Conservation (phyloP, 2,329 filamentous ascomycete genomes). For the Claviceps sp. region DNA sequence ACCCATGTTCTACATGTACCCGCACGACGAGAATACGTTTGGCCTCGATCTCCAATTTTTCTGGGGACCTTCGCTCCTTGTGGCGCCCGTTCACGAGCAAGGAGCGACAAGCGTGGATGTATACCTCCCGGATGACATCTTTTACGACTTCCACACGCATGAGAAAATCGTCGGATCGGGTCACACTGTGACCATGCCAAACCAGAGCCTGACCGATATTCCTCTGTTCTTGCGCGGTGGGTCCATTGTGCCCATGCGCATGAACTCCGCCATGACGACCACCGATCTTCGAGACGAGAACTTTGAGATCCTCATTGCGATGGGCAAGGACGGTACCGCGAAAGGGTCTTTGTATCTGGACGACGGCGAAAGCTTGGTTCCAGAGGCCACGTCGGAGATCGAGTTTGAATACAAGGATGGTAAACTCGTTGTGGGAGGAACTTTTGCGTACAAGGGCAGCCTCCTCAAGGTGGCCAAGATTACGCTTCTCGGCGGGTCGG, state of each 20-base stretch:
- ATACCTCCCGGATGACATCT: constrained; percentile 32
- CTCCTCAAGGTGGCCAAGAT: constrained; percentile 3
- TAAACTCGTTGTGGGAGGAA: constrained; percentile 28
- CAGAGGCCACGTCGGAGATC: not conserved
- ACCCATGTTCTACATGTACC: constrained; percentile 59
- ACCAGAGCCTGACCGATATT: constrained; percentile 30
- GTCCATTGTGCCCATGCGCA: constrained; percentile 45
- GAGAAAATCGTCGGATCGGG: constrained; percentile 25
- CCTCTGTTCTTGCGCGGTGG: constrained; percentile 53
- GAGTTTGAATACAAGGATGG: constrained; percentile 43
- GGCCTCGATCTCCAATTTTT: constrained; percentile 33
- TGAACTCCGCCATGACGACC: constrained; percentile 45
- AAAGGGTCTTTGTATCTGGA: constrained; percentile 57
- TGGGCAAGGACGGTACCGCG: constrained; percentile 47
- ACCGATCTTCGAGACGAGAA: constrained; percentile 45
- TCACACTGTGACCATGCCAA: constrained; percentile 19
- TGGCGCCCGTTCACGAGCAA: constrained; percentile 30
- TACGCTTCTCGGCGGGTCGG: not conserved
- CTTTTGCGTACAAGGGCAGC: constrained; percentile 1
- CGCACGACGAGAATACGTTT: constrained; percentile 27
- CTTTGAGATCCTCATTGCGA: constrained; percentile 56
- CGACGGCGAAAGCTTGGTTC: constrained; percentile 50
- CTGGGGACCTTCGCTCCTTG: constrained; percentile 29
- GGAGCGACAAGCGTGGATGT: constrained; percentile 24
- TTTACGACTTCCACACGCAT: constrained; percentile 36